A percentile compares a stretch with the other conserved stretches of the same genome.
These are phyloP conservation scores for Pisolithus marmoratus DNA, from an alignment of 768 basidiomycete genomes.

Conservation along the genomic window DNA sequence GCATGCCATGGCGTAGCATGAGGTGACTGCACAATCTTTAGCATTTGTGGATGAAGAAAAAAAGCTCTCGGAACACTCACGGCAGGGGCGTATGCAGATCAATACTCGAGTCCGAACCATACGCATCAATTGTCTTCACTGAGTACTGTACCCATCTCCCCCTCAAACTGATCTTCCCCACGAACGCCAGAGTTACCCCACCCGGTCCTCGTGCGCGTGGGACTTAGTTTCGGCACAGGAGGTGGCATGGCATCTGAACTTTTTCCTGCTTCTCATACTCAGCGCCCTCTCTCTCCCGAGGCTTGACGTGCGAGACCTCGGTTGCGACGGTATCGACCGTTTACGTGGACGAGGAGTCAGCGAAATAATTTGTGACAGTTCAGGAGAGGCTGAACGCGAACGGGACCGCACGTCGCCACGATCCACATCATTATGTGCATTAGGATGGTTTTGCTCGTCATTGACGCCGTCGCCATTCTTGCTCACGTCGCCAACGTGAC, in stretches of 20 bases:
- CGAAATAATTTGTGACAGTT: constrained; percentile 36
- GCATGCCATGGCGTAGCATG: constrained; percentile 61
- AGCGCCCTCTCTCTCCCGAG: constrained; percentile 11
- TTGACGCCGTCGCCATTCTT: background rate
- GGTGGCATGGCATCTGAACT: constrained; percentile 5
- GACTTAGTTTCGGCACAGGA: constrained; percentile 6
- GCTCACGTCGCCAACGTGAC: background rate
- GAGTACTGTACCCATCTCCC: background rate
- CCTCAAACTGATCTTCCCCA: background rate
- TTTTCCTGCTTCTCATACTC: constrained; percentile 7
- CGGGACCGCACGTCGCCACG: constrained; percentile 5
- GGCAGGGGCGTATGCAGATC: constrained; percentile 67
- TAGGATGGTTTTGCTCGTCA: background rate
- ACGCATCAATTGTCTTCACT: constrained; percentile 27
- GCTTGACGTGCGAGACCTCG: constrained; percentile 21
- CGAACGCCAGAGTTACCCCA: background rate
- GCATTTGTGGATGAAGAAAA: background rate
- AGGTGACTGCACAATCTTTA: constrained; percentile 38
- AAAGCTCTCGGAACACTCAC: constrained; percentile 35
- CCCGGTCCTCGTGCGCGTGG: constrained; percentile 1
- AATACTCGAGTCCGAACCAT: constrained; percentile 57
- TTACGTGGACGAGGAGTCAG: constrained; percentile 33
- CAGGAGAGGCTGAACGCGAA: constrained; percentile 29
- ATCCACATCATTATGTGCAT: background rate
- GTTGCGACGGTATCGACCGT: constrained; percentile 10